These are phyloP conservation scores for Sugiyamaella americana DNA, from an alignment of 805 yeast species.

Conservation along the genomic window DNA sequence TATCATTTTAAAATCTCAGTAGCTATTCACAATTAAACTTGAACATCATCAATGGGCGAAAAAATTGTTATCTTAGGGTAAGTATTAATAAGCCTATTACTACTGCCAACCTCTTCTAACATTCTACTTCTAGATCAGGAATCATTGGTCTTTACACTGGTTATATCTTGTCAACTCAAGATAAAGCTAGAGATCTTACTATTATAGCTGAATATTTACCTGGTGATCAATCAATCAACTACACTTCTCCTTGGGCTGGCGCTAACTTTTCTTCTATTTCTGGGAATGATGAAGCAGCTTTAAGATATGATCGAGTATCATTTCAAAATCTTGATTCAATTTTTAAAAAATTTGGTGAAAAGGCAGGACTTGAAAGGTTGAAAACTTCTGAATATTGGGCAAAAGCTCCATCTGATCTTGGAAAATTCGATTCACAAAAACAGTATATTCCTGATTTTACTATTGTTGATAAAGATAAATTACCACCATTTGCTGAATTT, in stretches of 20 bases:
- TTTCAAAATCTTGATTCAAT: constrained; percentile 43
- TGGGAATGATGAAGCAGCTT: constrained; percentile 46
- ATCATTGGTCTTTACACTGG: constrained; percentile 63
- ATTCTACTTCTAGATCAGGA: constrained; percentile 44
- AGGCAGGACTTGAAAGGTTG: constrained; percentile 48
- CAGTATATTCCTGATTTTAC: constrained; percentile 42
- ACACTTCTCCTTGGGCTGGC: constrained; percentile 80
- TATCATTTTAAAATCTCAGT: too few relatives aligned
- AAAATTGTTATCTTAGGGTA: constrained; percentile 21
- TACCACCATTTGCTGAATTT: constrained; percentile 48
- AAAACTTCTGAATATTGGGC: constrained; percentile 56
- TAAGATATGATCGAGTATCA: constrained; percentile 51
- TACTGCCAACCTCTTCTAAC: not conserved
- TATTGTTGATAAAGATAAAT: constrained; percentile 32
- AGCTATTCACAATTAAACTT: too few relatives aligned
- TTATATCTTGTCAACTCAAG: constrained; percentile 41
- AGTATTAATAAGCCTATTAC: constrained; percentile 4
- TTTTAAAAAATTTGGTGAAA: constrained; percentile 45
- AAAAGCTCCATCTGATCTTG: constrained; percentile 36
- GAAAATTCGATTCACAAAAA: constrained; percentile 43
- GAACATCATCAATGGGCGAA: constrained; percentile 21
- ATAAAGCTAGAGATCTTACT: constrained; percentile 39
- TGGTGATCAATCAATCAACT: constrained; percentile 68
- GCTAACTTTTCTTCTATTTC: constrained; percentile 54
- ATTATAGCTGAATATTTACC: constrained; percentile 64